Conservation (phyloP, 164 flowering plant species). For the Chimonanthus salicifolius region DNA sequence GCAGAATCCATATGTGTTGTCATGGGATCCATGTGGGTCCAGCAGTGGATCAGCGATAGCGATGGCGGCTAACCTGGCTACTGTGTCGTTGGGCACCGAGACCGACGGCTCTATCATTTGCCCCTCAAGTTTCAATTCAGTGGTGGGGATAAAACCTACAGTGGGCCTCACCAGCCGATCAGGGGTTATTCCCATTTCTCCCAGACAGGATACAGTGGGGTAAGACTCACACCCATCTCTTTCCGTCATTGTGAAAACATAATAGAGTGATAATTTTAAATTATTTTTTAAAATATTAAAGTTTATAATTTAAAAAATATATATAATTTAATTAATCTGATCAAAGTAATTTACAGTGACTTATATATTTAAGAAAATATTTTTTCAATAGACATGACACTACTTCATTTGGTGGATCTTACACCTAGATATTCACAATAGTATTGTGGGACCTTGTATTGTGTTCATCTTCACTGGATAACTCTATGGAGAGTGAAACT, state of each 20-base stretch:
- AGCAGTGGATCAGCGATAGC: constrained; percentile 41
- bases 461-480: no score
- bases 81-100: constrained; percentile 35
- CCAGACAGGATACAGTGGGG: constrained; percentile 37
- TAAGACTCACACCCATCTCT: constrained; percentile 1
- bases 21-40: constrained; percentile 29
- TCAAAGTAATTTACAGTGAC: no score
- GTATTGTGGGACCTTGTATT: no score
- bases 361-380: no score
- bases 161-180: constrained; percentile 42
- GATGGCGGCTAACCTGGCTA: constrained; percentile 36
- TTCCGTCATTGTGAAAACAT: not conserved
- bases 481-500: no score
- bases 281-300: no score
- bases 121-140: constrained; percentile 22
- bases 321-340: no score
- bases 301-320: no score
- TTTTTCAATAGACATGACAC: no score
- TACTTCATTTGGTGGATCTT: not conserved
- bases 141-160: constrained; percentile 44
- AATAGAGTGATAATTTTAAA: not conserved
- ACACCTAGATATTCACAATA: not conserved
- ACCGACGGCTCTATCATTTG: constrained; percentile 38
- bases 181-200: constrained; percentile 32
- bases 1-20: constrained; percentile 32